Conservation (phyloP, 768 basidiomycete species). For the Boletus sp. region DNA sequence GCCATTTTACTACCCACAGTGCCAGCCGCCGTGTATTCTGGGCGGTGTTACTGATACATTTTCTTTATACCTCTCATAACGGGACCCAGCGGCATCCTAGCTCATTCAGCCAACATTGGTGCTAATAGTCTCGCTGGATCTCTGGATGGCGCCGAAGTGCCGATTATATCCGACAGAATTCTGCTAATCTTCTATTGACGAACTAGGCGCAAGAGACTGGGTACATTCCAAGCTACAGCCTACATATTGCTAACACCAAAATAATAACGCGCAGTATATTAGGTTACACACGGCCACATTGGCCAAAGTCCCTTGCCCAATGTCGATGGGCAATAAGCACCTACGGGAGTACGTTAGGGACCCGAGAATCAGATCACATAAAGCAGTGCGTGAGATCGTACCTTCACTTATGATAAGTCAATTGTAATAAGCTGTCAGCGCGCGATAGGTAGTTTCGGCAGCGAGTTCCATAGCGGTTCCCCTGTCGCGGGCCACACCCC, state of each 20-base stretch:
- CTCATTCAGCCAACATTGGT: background rate
- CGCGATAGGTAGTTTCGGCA: slow-evolving; percentile 25
- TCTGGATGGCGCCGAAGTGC: background rate
- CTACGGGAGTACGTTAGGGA: background rate
- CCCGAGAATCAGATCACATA: background rate
- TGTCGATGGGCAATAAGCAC: background rate
- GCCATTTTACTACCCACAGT: background rate
- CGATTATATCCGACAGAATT: background rate
- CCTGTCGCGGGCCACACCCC: slow-evolving; percentile 24
- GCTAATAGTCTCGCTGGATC: background rate
- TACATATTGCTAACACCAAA: background rate
- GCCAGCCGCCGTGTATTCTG: background rate
- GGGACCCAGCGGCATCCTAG: background rate
- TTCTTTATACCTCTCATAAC: background rate
- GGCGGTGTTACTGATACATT: background rate
- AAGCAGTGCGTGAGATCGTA: background rate
- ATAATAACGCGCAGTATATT: slow-evolving; percentile 1
- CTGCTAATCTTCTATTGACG: background rate
- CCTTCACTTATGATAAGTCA: slow-evolving; percentile 10
- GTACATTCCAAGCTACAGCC: slow-evolving; percentile 5
- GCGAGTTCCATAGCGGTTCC: slow-evolving; percentile 31
- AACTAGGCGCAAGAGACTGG: background rate
- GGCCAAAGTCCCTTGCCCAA: background rate
- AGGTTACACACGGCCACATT: background rate
- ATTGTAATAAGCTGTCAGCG: slow-evolving; percentile 20